Base-by-base conservation (phyloP, 2,329 filamentous ascomycete species). In the Colletotrichum lindemuthianum region DNA sequence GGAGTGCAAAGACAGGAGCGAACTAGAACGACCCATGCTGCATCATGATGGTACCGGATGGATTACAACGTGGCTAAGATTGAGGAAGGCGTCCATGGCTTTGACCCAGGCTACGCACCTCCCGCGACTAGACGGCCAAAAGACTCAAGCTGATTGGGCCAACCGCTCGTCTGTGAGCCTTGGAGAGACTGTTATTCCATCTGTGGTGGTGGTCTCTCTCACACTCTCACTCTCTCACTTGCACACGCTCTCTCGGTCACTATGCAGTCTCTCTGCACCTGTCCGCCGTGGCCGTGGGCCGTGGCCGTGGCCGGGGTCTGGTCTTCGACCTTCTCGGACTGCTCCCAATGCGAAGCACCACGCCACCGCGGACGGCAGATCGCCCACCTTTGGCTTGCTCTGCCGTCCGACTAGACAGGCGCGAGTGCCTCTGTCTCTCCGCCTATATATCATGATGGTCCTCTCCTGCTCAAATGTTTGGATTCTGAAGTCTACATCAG, bases 391-490 rank as follows among this genome's bases (percentile, higher is more conserved):
- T 61, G 58, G 50, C 58, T 56, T 56, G 58, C 57, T 24, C 36
- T 47, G 32, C 58, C 33, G 58, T 12, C 59, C 36, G 59, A 49
- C 59, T 24, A 51, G 41, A 37, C 13, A 39, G 47, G 56, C 40
- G 63, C 51, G 51, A 61, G 51, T 51, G 58, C 40, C 32, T 65
- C 47, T 37, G 45, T 63, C 45, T 65, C 59, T 61, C 39, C 6
- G 33, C 63, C 47, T 65, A 65, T 65, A 65, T 65, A 65, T 63
- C 58, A 63, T 57, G 63, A 65, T 65, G 58, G 47, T 63, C 63
- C 58, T 52, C 59, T 40, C 59, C 51, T 40, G 41, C 37, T 16
- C 58, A 32, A 33, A 7, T 16, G 32, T 34, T 13, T 4, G 2
- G 12, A 16, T 8, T 45, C 41, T 8, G 40, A 24, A 63, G 15